Evolutionary conservation across 371 early-diverging fungal genomes (phyloP).

Genomic region (Circinella minor): DNA sequence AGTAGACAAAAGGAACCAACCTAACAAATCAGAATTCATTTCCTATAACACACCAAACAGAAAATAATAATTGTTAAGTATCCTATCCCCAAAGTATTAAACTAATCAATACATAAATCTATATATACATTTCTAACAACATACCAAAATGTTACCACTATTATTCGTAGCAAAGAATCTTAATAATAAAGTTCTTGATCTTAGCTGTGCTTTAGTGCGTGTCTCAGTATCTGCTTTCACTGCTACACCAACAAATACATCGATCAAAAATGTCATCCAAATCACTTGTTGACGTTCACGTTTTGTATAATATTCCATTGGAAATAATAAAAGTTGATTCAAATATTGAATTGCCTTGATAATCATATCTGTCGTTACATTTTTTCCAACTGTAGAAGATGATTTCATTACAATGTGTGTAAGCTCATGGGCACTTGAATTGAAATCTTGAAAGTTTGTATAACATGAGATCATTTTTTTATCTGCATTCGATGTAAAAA

Average conservation of each 20-base stretch:
- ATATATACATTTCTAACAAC: not conserved
- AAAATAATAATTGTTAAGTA: no score
- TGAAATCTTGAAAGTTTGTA: not conserved
- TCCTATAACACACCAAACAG: not conserved
- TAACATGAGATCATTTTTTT: not conserved
- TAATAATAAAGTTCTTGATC: constrained; percentile 5
- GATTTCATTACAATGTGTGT: not conserved
- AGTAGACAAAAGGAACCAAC: constrained; percentile 5
- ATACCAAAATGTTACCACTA: constrained; percentile 10
- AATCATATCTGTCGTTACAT: not conserved
- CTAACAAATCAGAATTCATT: constrained; percentile 11
- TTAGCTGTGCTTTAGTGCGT: constrained; percentile 32
- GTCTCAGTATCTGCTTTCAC: constrained; percentile 21
- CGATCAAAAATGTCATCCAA: constrained; percentile 44
- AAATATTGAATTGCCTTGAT: constrained; percentile 11
- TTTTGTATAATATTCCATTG: constrained; percentile 58
- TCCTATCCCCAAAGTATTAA: no score
- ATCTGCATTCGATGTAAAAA: not conserved
- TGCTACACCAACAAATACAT: constrained; percentile 38
- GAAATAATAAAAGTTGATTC: constrained; percentile 48
- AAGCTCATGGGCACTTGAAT: not conserved
- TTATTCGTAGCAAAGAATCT: not conserved
- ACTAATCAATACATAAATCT: not conserved
- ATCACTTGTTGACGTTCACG: constrained; percentile 47
- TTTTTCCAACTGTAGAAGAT: not conserved